Evolutionary conservation across 352 stramenopile genomes (phyloP).

Genomic region (Globisporangium orthogonon): DNA sequence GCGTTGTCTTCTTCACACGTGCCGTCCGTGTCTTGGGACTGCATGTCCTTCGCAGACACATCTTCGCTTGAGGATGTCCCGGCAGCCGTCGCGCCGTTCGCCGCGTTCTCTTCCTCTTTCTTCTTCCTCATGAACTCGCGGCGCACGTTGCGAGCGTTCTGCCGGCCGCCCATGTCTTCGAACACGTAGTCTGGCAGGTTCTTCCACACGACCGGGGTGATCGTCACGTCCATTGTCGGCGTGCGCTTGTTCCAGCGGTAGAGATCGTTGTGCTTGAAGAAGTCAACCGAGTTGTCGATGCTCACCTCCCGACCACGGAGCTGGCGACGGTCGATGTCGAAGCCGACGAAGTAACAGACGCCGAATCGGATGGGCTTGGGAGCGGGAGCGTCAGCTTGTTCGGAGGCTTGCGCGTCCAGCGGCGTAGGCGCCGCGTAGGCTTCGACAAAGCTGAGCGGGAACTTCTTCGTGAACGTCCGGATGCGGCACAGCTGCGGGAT

Average conservation of each 20-base stretch:
- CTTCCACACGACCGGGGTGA: conserved; percentile 86
- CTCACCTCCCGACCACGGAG: conserved; percentile 73
- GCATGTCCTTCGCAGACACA: conserved; percentile 25
- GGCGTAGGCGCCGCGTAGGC: conserved; percentile 5
- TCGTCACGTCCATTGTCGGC: conserved; percentile 77
- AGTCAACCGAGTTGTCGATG: conserved; percentile 83
- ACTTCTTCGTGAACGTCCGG: conserved; percentile 85
- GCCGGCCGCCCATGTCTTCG: conserved; percentile 76
- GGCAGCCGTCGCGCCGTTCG: conserved; percentile 19
- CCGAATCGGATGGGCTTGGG: conserved; percentile 53
- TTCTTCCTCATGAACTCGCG: conserved; percentile 83
- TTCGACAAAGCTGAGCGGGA: conserved; percentile 57
- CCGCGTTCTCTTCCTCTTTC: conserved; percentile 71
- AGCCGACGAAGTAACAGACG: conserved; percentile 81
- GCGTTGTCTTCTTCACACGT: conserved; percentile 33
- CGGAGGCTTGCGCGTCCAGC: conserved; percentile 2
- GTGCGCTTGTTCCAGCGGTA: conserved; percentile 89
- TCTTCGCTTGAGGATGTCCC: conserved; percentile 39
- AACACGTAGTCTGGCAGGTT: conserved; percentile 79
- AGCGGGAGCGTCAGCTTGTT: neutral
- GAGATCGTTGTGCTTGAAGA: conserved; percentile 87
- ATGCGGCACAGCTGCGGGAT: conserved; percentile 73
- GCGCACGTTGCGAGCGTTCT: conserved; percentile 44
- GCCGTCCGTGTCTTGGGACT: conserved; percentile 53
- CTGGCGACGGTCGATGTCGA: conserved; percentile 78